Base-by-base conservation (phyloP, 176 grass and related monocot species). In the Cymbopogon citratus region DNA sequence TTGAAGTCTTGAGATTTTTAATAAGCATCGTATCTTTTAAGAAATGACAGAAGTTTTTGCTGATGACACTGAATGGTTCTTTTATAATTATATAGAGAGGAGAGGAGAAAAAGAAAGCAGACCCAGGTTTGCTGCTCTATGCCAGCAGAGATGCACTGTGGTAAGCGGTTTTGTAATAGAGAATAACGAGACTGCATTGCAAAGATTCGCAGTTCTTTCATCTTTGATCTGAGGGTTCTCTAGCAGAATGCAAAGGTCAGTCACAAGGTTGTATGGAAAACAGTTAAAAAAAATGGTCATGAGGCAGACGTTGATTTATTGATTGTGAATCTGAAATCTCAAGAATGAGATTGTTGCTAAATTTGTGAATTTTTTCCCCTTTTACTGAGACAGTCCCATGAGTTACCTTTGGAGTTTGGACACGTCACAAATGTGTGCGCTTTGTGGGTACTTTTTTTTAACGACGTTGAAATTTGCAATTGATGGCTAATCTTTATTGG, bases 51-150 rank as follows among this genome's bases (percentile, higher is more conserved):
- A 34, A 77, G 57, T 65, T 35, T 87, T 24, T 75, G 71, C 41
- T 83, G 11, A 56, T 75, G 38, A 29, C 35, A 84, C 70, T 74
- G 69, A 76, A 44, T 65, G 34, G 39, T 63, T 63, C 16, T 19
- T 19, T 2, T 31, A 68, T 51, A 63, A n/a, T n/a, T n/a, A n/a
- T n/a, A n/a, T n/a, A n/a, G n/a, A n/a, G n/a, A n/a, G n/a, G 14
- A 12, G 25, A 6, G 12, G 43, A 54, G 43, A 68, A 13, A 59
- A 57, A 3, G 8, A 59, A 59, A 57, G 23, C 52, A 57, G 21
- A 57, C 52, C 52, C n/a, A 15, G 33, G 14, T 69, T 44, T 68
- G 35, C 15, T 18, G 16, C 60, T 41, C 35, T 15, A 74, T 79
- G 48, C 35, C 45, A 15, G 5, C 40, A 43, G 41, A 27, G 24